Base-by-base conservation (phyloP, 2,329 filamentous ascomycete genomes). In the Cyphellophora europaea region DNA sequence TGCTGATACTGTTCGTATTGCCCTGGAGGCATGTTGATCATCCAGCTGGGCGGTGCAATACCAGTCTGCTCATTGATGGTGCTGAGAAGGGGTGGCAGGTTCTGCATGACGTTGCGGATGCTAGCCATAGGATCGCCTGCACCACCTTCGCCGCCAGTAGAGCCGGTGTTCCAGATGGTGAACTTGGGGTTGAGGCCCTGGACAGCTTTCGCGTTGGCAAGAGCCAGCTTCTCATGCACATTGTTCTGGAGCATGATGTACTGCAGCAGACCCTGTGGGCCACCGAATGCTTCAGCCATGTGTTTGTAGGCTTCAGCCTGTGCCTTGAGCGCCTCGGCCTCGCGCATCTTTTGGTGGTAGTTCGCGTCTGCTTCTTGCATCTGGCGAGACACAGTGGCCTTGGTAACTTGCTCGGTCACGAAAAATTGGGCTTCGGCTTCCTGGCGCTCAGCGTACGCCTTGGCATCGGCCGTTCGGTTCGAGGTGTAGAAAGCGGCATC, bases 51-150 rank as follows among this genome's bases (percentile, higher is more conserved):
- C 5, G 88, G 75, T 1, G 72, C 70, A 51, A 93, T 87, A 1
- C 85, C 85, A 0, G 85, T 93, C 66, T 93, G 86, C 41, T 93
- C 85, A 49, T 91, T 80, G 51, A 93, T 89, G 0, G 86, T 93
- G 6, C 72, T 77, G 63, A 93, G 78, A 13, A 93, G 67, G 4
- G 86, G 86, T 21, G 86, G 86, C 42, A 93, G 65, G 55, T 78
- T 82, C 66, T 91, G 85, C 63, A 91, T 88, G 23, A 93, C 71
- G 48, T 89, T 88, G 45, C 83, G 70, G 61, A 91, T 79, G 3
- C 80, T 71, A 2, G 72, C 73, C 15, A 69, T 63, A 6, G 69
- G 58, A 39, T 83, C 78, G 36, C 72, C 63, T 18, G 48, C 42
- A 27, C 59, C 55, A 27, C 57, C 57, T 16, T 58, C 61, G 27